These are phyloP conservation scores for Curvularia verruculosa DNA, from an alignment of 2,329 filamentous ascomycete species.

Conservation along the genomic window DNA sequence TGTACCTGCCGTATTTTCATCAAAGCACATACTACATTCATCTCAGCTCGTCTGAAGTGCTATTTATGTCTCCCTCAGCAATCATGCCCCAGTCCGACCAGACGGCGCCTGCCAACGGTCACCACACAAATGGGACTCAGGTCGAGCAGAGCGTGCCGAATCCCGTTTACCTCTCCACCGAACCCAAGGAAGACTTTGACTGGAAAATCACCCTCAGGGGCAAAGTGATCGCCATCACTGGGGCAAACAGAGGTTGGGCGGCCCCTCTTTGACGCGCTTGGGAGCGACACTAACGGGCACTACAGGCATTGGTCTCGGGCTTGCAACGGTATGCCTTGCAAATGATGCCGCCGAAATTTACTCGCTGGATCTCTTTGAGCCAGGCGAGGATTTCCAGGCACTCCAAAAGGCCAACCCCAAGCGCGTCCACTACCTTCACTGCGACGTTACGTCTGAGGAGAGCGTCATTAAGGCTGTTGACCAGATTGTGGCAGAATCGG, in stretches of 20 bases:
- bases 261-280: conserved; percentile 36
- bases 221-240: conserved; percentile 49
- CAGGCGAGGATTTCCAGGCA: conserved; percentile 54
- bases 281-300: conserved; percentile 18
- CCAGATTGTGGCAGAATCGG: conserved; percentile 54
- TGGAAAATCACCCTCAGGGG: conserved; percentile 55
- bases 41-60: neutral
- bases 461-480: conserved; percentile 55
- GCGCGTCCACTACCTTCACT: conserved; percentile 53
- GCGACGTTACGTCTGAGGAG: conserved; percentile 58
- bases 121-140: conserved; percentile 21
- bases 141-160: conserved; percentile 35
- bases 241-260: conserved; percentile 16
- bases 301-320: conserved; percentile 50
- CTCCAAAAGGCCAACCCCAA: conserved; percentile 52
- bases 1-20: conserved; percentile 19
- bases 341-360: conserved; percentile 57
- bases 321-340: conserved; percentile 54
- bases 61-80: conserved; percentile 41
- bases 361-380: conserved; percentile 57
- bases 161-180: conserved; percentile 49
- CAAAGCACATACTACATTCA: conserved; percentile 18
- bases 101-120: conserved; percentile 23
- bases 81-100: conserved; percentile 26
- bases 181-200: conserved; percentile 53